These are phyloP conservation scores for Dendrobium nobile DNA, from an alignment of 106 monocot genomes.

Conservation along the genomic window DNA sequence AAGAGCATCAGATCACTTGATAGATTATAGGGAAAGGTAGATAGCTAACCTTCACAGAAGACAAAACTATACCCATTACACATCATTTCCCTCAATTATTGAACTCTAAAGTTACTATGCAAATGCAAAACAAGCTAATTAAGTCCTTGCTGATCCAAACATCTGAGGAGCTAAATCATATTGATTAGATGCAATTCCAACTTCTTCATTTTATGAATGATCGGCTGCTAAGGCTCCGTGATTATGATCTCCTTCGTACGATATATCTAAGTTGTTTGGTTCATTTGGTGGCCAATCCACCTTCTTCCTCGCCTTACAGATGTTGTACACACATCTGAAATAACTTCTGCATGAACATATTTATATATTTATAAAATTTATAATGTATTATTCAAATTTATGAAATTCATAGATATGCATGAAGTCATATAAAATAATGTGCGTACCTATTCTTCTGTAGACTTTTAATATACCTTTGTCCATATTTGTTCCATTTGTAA, in stretches of 20 bases:
- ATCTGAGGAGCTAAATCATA: constrained; percentile 26
- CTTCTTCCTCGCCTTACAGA: constrained; percentile 42
- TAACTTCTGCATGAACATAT: constrained; percentile 29
- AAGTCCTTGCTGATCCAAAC: constrained; percentile 4
- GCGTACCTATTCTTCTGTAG: constrained; percentile 30
- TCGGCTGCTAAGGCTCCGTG: no score
- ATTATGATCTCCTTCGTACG: no score
- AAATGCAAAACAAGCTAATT: no score
- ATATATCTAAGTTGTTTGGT: no score
- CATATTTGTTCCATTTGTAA: constrained; percentile 59
- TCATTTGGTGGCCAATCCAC: constrained; percentile 34
- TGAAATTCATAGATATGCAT: neutral
- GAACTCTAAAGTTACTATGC: no score
- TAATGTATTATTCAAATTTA: neutral
- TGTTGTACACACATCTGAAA: constrained; percentile 36
- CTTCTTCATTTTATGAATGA: neutral
- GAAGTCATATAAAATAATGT: neutral
- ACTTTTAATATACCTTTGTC: constrained; percentile 37
- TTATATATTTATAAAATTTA: neutral
- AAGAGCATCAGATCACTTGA: no score
- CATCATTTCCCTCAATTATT: no score
- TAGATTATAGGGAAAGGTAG: no score
- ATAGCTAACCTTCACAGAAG: no score
- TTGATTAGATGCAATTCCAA: neutral
- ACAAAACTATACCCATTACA: no score